Base-by-base conservation (phyloP, 2,329 filamentous ascomycete genomes). In the Dryadomyces quercivorus region DNA sequence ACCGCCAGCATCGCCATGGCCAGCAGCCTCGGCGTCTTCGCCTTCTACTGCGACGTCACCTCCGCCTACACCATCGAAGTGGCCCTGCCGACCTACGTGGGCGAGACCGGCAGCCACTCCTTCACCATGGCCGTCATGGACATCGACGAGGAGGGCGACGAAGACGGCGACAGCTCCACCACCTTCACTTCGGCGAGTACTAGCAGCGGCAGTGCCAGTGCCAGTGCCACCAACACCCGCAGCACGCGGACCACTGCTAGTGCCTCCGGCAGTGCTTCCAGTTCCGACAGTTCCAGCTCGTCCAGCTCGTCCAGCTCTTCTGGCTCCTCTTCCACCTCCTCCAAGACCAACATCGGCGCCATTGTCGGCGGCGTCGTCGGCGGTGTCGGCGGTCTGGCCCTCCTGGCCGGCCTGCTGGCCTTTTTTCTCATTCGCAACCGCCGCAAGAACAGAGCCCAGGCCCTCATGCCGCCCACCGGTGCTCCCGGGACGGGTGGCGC, bases 291-390 rank as follows among this genome's bases (percentile, higher is more conserved):
- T 4, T 7, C 22, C 15, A 8, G 21, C 10, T 13, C 44, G n/a
- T n/a, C n/a, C n/a, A n/a, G n/a, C n/a, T n/a, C n/a, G n/a, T n/a
- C n/a, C n/a, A 10, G 15, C 46, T 10, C 46, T n/a, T n/a, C n/a
- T n/a, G n/a, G n/a, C n/a, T n/a, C n/a, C n/a, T n/a, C n/a, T n/a
- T n/a, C n/a, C n/a, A n/a, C n/a, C 2, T 2, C 16, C 12, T 53
- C 53, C 18, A 55, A 51, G 46, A 43, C 47, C 48, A 59, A 58
- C 50, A 53, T 61, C 7, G 66, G 64, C 34, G 57, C 67, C 51
- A 68, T 69, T 45, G 63, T 63, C 2, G 67, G 67, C 45, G 66
- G 66, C 42, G 63, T 63, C 10, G 65, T 69, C 4, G 67, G 66
- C 55, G 66, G 66, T 22, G 58, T 67, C 0, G 66, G 54, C 21